Conservation (phyloP, 345 rosid genomes). For the Excoecaria agallocha region DNA sequence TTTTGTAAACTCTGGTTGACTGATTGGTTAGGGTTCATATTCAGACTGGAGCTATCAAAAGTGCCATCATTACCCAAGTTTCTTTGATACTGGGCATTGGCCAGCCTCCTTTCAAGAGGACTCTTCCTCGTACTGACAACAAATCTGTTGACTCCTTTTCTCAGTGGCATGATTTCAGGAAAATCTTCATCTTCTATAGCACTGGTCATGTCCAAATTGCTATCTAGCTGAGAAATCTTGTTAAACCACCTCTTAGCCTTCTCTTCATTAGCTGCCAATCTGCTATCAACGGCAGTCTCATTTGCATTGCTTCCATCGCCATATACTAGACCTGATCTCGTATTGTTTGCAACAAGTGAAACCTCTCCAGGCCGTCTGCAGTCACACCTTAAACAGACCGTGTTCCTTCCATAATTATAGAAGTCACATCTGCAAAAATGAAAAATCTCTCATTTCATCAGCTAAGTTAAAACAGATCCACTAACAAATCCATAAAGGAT, state of each 20-base stretch:
- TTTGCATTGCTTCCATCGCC: constrained; percentile 31
- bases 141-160: constrained; percentile 37
- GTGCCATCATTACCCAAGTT: constrained; percentile 29
- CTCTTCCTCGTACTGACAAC: constrained; percentile 34
- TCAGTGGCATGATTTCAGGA: constrained; percentile 36
- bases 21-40: constrained; percentile 21
- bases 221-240: constrained; percentile 62
- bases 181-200: constrained; percentile 30
- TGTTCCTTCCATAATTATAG: constrained; percentile 71
- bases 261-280: constrained; percentile 72
- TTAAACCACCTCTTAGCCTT: constrained; percentile 75
- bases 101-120: constrained; percentile 34
- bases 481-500: constrained; percentile 1
- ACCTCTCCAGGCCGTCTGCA: constrained; percentile 66
- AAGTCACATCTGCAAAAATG: constrained; percentile 68
- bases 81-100: constrained; percentile 40
- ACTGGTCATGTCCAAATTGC: constrained; percentile 42
- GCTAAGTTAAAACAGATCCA: constrained; percentile 1
- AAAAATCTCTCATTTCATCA: constrained; percentile 15
- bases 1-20: constrained; percentile 26
- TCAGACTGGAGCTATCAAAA: constrained; percentile 17
- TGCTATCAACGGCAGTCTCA: constrained; percentile 44
- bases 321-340: constrained; percentile 32
- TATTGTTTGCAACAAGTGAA: constrained; percentile 28
- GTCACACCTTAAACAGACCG: constrained; percentile 89